Conservation (phyloP, 495 filamentous ascomycete species). For the Clavariopsis aquatica region DNA sequence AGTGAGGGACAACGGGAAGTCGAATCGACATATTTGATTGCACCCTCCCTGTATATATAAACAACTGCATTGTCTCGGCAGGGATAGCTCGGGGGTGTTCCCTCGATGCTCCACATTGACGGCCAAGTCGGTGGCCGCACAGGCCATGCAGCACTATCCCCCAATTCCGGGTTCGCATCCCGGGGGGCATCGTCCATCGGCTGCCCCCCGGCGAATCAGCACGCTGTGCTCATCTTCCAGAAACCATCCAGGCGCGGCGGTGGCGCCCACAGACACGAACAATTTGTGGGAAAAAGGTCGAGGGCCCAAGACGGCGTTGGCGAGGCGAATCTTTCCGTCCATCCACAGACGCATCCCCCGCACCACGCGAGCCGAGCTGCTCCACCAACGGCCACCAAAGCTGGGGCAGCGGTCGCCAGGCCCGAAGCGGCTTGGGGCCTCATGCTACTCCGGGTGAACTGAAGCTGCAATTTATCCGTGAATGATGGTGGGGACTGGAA, state of each 20-base stretch:
- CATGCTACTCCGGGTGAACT: neutral
- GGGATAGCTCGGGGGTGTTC: neutral
- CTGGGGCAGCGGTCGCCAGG: neutral
- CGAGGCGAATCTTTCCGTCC: neutral
- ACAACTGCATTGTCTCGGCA: neutral
- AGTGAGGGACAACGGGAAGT: neutral
- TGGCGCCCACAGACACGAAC: neutral
- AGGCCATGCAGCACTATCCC: constrained; percentile 1
- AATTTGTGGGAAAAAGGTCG: neutral
- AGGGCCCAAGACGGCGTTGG: neutral
- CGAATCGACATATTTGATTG: neutral
- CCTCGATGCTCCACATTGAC: no score
- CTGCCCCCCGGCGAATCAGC: constrained; percentile 25
- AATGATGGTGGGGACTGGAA: neutral
- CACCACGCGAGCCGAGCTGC: no score
- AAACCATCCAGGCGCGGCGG: neutral
- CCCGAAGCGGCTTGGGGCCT: neutral
- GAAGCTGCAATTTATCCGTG: neutral
- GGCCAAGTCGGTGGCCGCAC: no score
- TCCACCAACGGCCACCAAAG: neutral
- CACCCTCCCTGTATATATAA: neutral
- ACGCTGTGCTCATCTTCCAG: constrained; percentile 6
- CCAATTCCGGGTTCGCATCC: constrained; percentile 24
- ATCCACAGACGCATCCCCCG: neutral
- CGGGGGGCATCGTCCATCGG: neutral